Conservation (phyloP, 1,139 yeast genomes). For the Suhomyces kunorum region DNA sequence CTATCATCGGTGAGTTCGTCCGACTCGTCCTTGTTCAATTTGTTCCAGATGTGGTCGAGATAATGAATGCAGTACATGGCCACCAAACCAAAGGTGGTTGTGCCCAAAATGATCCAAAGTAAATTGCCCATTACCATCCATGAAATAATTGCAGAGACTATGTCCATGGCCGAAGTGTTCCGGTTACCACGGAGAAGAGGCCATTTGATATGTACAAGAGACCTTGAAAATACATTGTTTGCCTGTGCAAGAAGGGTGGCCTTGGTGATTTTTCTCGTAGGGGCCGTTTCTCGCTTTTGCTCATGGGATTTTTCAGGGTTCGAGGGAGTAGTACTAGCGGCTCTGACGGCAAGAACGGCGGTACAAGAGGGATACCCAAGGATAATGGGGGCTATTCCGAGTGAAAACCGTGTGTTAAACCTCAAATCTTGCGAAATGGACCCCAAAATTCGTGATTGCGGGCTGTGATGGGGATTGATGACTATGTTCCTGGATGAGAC, state of each 20-base stretch:
- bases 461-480: not conserved
- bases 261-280: slow-evolving; percentile 26
- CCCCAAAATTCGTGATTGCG: not conserved
- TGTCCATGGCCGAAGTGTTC: slow-evolving; percentile 51
- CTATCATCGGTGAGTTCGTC: slow-evolving; percentile 19
- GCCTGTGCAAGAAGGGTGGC: slow-evolving; percentile 48
- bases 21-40: slow-evolving; percentile 14
- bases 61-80: slow-evolving; percentile 51
- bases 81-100: slow-evolving; percentile 63
- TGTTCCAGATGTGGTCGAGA: slow-evolving; percentile 34
- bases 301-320: not conserved
- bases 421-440: not conserved
- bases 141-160: slow-evolving; percentile 58
- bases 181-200: slow-evolving; percentile 52
- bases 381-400: not conserved
- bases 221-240: slow-evolving; percentile 41
- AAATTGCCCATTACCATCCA: slow-evolving; percentile 57
- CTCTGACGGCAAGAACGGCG: not conserved
- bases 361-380: not conserved
- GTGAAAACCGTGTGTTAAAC: not conserved
- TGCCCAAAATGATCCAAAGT: slow-evolving; percentile 62
- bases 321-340: not conserved
- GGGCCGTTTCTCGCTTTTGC: not conserved
- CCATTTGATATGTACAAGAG: slow-evolving; percentile 59
- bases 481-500: not conserved